Evolutionary conservation across 2,329 filamentous ascomycete species (phyloP).

Genomic region (Chrysoporthe cubensis): DNA sequence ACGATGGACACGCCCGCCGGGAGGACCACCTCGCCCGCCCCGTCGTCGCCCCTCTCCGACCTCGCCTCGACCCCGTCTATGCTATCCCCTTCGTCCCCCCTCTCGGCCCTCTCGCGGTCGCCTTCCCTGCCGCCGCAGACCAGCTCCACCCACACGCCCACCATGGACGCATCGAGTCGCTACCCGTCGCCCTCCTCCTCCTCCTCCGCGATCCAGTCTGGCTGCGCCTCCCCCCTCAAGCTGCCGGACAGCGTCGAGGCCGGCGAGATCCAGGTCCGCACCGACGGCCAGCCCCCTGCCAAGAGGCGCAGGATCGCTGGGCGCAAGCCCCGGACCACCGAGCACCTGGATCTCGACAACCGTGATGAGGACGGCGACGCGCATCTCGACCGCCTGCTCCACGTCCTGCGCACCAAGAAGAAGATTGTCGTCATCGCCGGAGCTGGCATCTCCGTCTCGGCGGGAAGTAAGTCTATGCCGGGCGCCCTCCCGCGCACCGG

Average conservation of each 20-base stretch:
- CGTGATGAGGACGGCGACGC: constrained; percentile 54
- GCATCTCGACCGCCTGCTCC: constrained; percentile 73
- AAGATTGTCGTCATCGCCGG: constrained; percentile 97
- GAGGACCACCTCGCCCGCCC: constrained; percentile 49
- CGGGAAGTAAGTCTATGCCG: constrained; percentile 70
- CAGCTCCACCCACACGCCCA: constrained; percentile 25
- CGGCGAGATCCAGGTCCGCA: constrained; percentile 44
- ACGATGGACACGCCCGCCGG: constrained; percentile 22
- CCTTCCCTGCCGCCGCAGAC: constrained; percentile 49
- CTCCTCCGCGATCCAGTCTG: constrained; percentile 49
- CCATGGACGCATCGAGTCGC: constrained; percentile 45
- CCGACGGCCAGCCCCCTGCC: constrained; percentile 67
- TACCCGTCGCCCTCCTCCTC: constrained; percentile 59
- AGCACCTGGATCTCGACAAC: constrained; percentile 72
- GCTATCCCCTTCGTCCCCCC: constrained; percentile 55
- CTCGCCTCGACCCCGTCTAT: constrained; percentile 53
- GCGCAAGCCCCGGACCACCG: constrained; percentile 71
- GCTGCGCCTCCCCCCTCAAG: constrained; percentile 56
- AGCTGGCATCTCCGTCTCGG: constrained; percentile 94
- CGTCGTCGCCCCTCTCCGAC: constrained; percentile 60
- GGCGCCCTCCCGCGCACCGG: background rate
- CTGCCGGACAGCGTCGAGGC: constrained; percentile 40
- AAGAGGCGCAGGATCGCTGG: constrained; percentile 75
- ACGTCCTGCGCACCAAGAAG: constrained; percentile 81
- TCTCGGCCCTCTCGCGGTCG: constrained; percentile 58